phyloP scores from a whole-genome alignment of 257 asterid genomes.

The Nyctanthes arbortristis region DNA sequence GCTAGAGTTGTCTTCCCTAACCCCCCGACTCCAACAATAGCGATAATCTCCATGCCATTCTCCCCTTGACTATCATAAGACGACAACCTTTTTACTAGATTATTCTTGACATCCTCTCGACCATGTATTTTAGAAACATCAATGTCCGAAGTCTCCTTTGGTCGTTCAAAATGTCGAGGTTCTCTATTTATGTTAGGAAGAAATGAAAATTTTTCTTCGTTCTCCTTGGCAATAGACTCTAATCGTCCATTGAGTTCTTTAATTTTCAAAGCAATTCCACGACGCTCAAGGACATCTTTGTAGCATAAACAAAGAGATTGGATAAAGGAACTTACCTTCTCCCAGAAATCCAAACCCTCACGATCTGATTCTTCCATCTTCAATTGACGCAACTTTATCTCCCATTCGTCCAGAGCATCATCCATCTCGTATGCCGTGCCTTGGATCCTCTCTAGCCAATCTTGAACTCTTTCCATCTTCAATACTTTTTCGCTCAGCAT shows the following conservation, averaged over 20 bases:
- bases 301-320: no score
- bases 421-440: conserved; percentile 11
- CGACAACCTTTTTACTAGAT: no score
- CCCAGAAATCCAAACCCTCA: conserved; percentile 8
- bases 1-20: conserved; percentile 10
- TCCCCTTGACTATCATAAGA: no score
- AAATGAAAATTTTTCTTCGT: neutral
- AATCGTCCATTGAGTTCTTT: neutral
- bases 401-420: conserved; percentile 14
- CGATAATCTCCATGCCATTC: neutral
- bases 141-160: no score
- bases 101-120: no score
- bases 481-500: neutral
- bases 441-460: conserved; percentile 9
- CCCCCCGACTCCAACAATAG: neutral
- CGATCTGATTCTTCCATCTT: neutral
- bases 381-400: neutral
- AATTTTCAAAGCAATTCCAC: neutral
- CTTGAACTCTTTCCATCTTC: neutral
- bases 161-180: no score
- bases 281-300: neutral
- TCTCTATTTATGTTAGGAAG: no score
- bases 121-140: no score
- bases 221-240: neutral
- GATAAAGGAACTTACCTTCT: no score